phyloP scores from a whole-genome alignment of 2,329 filamentous ascomycete species.

The Biscogniauxia sp. region DNA sequence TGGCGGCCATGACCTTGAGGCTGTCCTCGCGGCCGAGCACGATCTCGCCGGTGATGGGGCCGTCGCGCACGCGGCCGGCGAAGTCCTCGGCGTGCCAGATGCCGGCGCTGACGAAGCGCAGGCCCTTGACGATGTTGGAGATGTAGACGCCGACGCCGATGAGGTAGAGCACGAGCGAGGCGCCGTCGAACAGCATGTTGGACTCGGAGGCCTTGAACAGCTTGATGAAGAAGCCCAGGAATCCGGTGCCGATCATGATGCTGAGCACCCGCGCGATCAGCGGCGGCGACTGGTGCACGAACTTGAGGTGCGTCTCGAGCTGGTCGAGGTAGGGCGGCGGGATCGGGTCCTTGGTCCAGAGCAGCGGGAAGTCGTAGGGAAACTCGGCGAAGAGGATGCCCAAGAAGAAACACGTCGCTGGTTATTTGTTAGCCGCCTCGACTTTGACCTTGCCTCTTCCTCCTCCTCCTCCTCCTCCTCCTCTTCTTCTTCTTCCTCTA shows the following conservation, averaged over 20 bases:
- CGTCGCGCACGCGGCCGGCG: constrained; percentile 8
- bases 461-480: not conserved
- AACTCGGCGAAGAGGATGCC: constrained; percentile 96
- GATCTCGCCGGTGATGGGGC: constrained; percentile 52
- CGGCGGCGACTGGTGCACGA: constrained; percentile 87
- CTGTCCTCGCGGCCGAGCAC: constrained; percentile 82
- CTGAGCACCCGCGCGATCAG: constrained; percentile 91
- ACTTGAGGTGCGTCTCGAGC: constrained; percentile 84
- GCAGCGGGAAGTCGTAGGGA: constrained; percentile 90
- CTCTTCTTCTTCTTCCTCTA: not conserved
- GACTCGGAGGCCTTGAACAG: constrained; percentile 91
- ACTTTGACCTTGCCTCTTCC: not conserved
- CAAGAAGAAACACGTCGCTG: constrained; percentile 94
- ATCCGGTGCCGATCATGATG: constrained; percentile 84
- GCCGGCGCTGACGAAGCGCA: constrained; percentile 76
- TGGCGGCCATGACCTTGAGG: constrained; percentile 85
- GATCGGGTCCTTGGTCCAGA: constrained; percentile 70
- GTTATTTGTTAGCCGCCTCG: not conserved
- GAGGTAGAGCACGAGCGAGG: constrained; percentile 76
- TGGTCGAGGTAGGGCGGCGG: constrained; percentile 72
- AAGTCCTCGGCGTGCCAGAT: constrained; percentile 49
- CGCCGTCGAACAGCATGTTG: constrained; percentile 91
- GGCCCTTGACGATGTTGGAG: constrained; percentile 93
- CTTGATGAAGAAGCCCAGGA: constrained; percentile 88
- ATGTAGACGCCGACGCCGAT: constrained; percentile 91